These are phyloP conservation scores for Ceratocystis lukuohia DNA, from an alignment of 2,329 filamentous ascomycete species.

Conservation along the genomic window DNA sequence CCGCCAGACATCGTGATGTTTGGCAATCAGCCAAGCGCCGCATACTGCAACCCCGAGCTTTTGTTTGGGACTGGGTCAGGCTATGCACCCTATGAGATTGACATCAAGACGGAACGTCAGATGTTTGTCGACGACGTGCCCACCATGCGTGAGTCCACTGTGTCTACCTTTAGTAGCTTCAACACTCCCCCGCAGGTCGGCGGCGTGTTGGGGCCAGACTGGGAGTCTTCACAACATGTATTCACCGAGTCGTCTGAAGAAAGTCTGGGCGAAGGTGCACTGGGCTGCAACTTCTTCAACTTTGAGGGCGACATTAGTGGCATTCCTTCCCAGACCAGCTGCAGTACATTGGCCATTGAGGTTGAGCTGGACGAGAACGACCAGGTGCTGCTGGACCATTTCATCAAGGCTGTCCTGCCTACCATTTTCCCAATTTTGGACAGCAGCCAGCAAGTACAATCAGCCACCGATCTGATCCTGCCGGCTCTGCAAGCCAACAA, in stretches of 20 bases:
- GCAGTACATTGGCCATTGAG: constrained; percentile 47
- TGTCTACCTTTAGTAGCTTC: constrained; percentile 87
- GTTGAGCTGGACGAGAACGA: constrained; percentile 82
- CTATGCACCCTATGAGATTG: constrained; percentile 76
- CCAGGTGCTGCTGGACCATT: constrained; percentile 76
- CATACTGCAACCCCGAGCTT: constrained; percentile 15
- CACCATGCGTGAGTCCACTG: constrained; percentile 69
- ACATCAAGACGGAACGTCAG: constrained; percentile 89
- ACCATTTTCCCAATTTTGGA: constrained; percentile 88
- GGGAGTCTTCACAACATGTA: constrained; percentile 43
- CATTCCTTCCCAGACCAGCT: constrained; percentile 77
- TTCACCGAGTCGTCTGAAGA: constrained; percentile 9
- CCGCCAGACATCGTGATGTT: constrained; percentile 41
- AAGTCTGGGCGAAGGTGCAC: neutral
- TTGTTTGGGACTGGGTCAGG: constrained; percentile 32
- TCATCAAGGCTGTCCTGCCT: constrained; percentile 74
- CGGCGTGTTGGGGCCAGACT: constrained; percentile 51
- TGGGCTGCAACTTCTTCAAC: constrained; percentile 56
- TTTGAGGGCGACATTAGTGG: constrained; percentile 40
- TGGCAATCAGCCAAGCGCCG: constrained; percentile 38
- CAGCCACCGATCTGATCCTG: constrained; percentile 69
- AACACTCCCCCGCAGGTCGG: constrained; percentile 62
- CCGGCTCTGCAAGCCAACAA: constrained; percentile 84
- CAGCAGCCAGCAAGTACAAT: constrained; percentile 72
- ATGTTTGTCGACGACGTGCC: constrained; percentile 88